Evolutionary conservation across 2,329 filamentous ascomycete species (phyloP), one percentile per base, ranked within the genome.

Genomic region (Aspergillus fischeri): DNA sequence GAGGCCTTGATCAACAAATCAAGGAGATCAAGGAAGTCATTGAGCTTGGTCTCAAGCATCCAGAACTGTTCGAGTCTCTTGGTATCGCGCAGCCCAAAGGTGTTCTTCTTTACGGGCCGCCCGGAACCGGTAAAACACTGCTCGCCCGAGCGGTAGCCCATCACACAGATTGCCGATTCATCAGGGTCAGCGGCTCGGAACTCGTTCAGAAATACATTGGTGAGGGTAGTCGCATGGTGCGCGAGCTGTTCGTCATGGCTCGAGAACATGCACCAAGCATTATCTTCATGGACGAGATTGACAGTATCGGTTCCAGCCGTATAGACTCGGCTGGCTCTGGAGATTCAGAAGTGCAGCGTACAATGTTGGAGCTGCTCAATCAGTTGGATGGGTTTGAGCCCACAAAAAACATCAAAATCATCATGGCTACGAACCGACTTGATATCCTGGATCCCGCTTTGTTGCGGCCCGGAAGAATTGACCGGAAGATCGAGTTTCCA

Each of bases 1-100:
- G 94, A 78, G 94, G 94, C 65, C 81, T 99, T 61, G 94, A 99
- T 74, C 93, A 99, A 76, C 94, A 99, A 75, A 97, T 99, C 81
- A 97, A 99, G 81, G 94, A 99, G 75, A 99, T 99, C 83, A 99
- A 99, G 80, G 94, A 99, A 79, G 94, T 99, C 69, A 97, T 99
- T 75, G 94, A 99, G 81, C 88, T 99, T 48, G 94, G 94, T 64
- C 86, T 99, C 62, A 97, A 97, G 81, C 94, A 99, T 76, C 94
- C 94, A 5, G 94, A 99, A 78, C 86, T 99, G 38, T 99, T 99
- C 78, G 94, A 99, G 78, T 96, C 92, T n/a, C 86, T 99, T 57
- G 94, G 94, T 69, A 99, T 99, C 68, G 94, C 93, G 65, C 94
- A 99, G 72, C 94, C 94, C 49, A 99, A 99, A 80, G 94, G 94